phyloP scores from a whole-genome alignment of 2,329 filamentous ascomycete species.

The Colletotrichum sp. region DNA sequence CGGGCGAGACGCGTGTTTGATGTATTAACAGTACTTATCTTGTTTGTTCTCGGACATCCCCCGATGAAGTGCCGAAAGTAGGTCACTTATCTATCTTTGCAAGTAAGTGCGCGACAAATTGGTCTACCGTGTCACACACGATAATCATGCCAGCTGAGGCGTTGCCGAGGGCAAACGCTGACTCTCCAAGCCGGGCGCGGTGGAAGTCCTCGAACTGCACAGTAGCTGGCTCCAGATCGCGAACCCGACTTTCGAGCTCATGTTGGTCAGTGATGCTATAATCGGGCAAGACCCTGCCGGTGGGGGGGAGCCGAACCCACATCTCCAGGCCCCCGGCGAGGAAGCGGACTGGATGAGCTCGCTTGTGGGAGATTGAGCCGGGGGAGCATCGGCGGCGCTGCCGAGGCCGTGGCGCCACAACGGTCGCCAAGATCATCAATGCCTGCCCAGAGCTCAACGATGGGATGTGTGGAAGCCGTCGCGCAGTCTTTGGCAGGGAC shows the following conservation, averaged over 20 bases:
- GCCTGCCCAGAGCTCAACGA: not conserved
- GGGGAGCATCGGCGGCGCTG: not conserved
- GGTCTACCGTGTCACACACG: not conserved
- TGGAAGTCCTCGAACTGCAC: not conserved
- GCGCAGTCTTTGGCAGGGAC: not conserved
- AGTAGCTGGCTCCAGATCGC: not conserved
- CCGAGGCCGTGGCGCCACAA: not conserved
- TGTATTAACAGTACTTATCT: not conserved
- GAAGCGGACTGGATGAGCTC: not conserved
- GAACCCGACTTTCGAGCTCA: not conserved
- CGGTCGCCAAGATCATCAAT: not conserved
- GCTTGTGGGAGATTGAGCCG: not conserved
- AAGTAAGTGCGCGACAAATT: not conserved
- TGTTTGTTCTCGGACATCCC: not conserved
- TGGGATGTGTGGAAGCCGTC: not conserved
- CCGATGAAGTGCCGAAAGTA: not conserved
- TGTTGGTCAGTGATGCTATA: not conserved
- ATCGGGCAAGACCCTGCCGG: not conserved
- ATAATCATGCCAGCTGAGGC: not conserved
- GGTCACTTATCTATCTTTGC: not conserved
- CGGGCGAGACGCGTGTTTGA: not conserved
- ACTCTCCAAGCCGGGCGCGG: not conserved
- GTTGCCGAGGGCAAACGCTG: not conserved
- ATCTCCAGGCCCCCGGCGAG: not conserved
- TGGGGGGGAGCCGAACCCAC: fast-evolving